Conservation (phyloP, 2,329 filamentous ascomycete genomes). For the Cercospora beticola region DNA sequence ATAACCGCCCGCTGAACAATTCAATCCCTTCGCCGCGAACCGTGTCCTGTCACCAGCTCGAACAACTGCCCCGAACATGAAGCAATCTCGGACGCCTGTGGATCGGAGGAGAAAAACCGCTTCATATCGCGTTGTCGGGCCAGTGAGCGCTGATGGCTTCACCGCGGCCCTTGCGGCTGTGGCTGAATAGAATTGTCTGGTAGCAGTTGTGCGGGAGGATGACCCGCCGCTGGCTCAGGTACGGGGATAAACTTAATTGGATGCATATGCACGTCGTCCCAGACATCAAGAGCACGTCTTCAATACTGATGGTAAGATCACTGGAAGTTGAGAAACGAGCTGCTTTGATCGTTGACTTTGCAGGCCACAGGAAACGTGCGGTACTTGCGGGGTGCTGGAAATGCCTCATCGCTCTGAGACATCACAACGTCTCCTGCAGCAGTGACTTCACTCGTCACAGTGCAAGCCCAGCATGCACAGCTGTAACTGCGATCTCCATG, state of each 20-base stretch:
- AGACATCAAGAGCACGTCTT: not conserved
- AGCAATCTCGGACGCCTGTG: not conserved
- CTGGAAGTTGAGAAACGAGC: not conserved
- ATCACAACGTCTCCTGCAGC: not conserved
- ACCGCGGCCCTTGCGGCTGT: not conserved
- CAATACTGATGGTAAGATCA: not conserved
- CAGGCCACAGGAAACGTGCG: not conserved
- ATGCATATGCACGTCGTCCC: not conserved
- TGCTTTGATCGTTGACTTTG: not conserved
- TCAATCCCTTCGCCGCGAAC: too few species aligned
- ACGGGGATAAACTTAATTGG: not conserved
- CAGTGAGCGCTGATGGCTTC: not conserved
- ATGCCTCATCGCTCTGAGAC: not conserved
- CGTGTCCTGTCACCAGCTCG: too few species aligned
- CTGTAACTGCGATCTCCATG: not conserved
- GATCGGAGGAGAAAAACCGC: not conserved
- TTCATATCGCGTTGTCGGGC: not conserved
- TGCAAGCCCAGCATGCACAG: not conserved
- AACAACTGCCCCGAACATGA: not conserved
- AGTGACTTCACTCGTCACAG: not conserved
- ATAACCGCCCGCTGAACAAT: not conserved
- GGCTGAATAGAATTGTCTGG: not conserved
- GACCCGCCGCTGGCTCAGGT: not conserved
- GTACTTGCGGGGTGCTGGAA: not conserved
- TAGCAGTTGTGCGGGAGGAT: not conserved